A percentile compares a stretch with the other conserved stretches of the same genome.
phyloP scores from a whole-genome alignment of 176 grass and related monocot genomes.

The bread wheat (Triticum aestivum) region IWGSC_CS_RefSeq_v2.1 NC_057795.1:598077081-598077580 shows the following conservation, averaged over 20 bases:
- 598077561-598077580: conserved; percentile 30
- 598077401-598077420: background rate
- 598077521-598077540: conserved; percentile 24
- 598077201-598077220: background rate
- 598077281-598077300: background rate
- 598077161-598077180: background rate
- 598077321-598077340: background rate
- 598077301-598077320: background rate
- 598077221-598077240: background rate
- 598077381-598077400: background rate
- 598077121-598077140: conserved; percentile 95
- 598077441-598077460: conserved; percentile 3
- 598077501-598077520: background rate
- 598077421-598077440: background rate
- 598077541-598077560: conserved; percentile 22
- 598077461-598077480: background rate
- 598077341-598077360: background rate
- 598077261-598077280: background rate
- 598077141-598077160: conserved; percentile 19
- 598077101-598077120: conserved; percentile 84
- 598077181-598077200: background rate
- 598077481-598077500: conserved; percentile 10
- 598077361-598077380: background rate
- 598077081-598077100: conserved; percentile 93
- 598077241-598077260: background rate